phyloP scores from a whole-genome alignment of 1,284 basidiomycete genomes.

The Cystobasidium pallidum region DNA sequence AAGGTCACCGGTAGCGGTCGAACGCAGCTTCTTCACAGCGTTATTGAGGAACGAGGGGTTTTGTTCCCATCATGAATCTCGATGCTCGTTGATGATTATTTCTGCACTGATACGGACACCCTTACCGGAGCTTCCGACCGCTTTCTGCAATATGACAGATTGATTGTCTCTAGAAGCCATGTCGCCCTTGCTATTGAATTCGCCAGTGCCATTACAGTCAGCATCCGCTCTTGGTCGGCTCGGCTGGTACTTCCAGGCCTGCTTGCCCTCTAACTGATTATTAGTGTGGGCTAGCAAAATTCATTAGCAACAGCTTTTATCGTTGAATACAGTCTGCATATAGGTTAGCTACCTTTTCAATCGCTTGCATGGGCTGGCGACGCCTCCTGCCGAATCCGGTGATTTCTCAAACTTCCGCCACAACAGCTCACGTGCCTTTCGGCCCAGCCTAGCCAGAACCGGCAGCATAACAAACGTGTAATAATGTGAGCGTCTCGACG shows the following conservation, averaged over 20 bases:
- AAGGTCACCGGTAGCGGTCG: neutral
- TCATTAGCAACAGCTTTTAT: neutral
- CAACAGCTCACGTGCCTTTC: neutral
- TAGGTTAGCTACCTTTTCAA: neutral
- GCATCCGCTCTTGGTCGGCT: neutral
- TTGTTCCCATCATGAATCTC: slow-evolving; percentile 3
- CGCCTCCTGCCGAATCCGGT: slow-evolving; percentile 15
- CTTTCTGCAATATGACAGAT: neutral
- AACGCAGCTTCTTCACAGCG: neutral
- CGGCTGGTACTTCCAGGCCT: neutral
- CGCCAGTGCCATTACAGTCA: slow-evolving; percentile 1
- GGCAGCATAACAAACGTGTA: neutral
- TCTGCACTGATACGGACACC: neutral
- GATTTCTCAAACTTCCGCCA: neutral
- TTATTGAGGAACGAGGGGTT: slow-evolving; percentile 7
- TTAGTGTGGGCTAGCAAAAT: neutral
- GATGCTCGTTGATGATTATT: slow-evolving; percentile 6
- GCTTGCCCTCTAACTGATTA: neutral
- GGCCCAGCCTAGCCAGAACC: neutral
- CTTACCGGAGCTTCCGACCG: slow-evolving; percentile 5
- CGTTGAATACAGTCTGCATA: neutral
- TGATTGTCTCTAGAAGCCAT: slow-evolving; percentile 24
- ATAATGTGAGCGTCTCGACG: no score
- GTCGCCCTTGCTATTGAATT: slow-evolving; percentile 6
- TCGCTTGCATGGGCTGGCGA: neutral